Base-by-base conservation (phyloP, 768 basidiomycete species). In the Leccinellum albellum region DNA sequence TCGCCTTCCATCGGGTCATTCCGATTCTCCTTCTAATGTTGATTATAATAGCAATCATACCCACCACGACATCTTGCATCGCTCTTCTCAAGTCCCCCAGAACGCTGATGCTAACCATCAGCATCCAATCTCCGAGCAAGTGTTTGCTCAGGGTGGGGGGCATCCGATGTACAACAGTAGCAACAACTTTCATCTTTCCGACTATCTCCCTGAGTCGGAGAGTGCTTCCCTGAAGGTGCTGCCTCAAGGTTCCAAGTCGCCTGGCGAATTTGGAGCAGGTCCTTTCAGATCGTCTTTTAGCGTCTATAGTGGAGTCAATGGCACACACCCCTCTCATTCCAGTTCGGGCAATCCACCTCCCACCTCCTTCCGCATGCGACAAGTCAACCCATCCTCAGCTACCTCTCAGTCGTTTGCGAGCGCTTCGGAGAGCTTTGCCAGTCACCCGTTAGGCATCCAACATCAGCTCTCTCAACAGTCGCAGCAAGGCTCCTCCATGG, bases 21-120 rank as follows among this genome's bases (percentile, higher is more conserved):
- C 83, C 33, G 82, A 84, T 61, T 83, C 85, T 9, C 76, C 79
- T 23, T 63, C 73, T 60, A 76, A 78, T 65, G 68, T 74, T 68
- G 64, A 64, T 58, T 69, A 70, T 60, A 70, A 71, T 63, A 63
- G 52, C 64, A 69, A 70, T 53, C 70, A 78, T 72, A 67, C 70
- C 67, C 68, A 69, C 55, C 71, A 70, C 57, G 71, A 72, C 28
- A 61, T 72, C 52, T 56, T 63, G 5, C 60, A 63, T 62, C 68
- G 64, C 42, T 54, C 70, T 54, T 65, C 66, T 53, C 64, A 71
- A 56, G 45, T 61, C 51, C 45, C 50, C 17, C 74, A 68, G 52
- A 61, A 57, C 44, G 46, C 61, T 59, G 71, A 70, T 46, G 61
- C 65, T 61, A 77, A 68, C 56, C 69, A 68, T 64, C 78, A 78